Percentiles rank a stretch among this genome's conserved stretches.
These are phyloP conservation scores for Zymoseptoria brevis DNA, from an alignment of 2,329 filamentous ascomycete species.

Conservation along the genomic window DNA sequence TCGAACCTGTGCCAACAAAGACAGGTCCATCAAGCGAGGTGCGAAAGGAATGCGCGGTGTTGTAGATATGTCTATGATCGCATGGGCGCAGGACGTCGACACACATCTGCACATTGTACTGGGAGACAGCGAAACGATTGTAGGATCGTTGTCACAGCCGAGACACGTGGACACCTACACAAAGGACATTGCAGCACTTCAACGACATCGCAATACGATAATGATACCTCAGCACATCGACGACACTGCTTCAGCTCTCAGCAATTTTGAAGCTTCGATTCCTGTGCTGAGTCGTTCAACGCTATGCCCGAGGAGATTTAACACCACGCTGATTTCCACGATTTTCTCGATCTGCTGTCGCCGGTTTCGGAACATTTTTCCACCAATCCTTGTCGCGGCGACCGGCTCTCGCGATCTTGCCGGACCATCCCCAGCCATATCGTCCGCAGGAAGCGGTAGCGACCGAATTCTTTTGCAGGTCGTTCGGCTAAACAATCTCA, in stretches of 20 bases:
- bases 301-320: too few species aligned
- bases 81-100: neutral
- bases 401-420: neutral
- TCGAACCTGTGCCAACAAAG: neutral
- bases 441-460: neutral
- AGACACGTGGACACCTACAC: neutral
- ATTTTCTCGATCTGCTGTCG: too few species aligned
- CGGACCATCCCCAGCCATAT: neutral
- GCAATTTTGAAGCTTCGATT: too few species aligned
- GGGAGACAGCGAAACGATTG: neutral
- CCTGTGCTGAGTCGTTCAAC: too few species aligned
- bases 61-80: neutral
- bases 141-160: neutral
- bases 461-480: neutral
- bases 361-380: neutral
- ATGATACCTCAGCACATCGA: too few species aligned
- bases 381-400: neutral
- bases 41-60: neutral
- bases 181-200: too few species aligned
- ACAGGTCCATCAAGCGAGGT: neutral
- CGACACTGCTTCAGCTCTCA: too few species aligned
- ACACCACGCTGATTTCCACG: too few species aligned
- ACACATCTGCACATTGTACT: neutral
- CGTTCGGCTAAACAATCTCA: neutral
- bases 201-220: too few species aligned